Evolutionary conservation across 805 yeast genomes (phyloP), one percentile per base, ranked within the genome.

Genomic region (Candida jianshihensis): DNA sequence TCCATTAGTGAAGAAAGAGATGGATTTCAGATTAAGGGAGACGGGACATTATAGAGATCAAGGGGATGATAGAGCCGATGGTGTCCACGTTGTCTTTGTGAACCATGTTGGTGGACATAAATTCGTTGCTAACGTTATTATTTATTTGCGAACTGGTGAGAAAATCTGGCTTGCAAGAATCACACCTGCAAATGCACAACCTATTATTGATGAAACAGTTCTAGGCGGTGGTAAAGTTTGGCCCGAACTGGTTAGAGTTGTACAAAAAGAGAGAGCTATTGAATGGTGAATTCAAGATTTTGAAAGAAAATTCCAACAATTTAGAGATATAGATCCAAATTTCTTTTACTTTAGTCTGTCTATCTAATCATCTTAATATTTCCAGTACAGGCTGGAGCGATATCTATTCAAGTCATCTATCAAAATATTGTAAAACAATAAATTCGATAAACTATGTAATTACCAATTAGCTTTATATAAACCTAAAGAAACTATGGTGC

Each of bases 91-190:
- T 3, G 65, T 71, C 2, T 88, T 57, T 48, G 72, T 83, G 21
- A 88, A 85, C 51, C 98, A 90, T 57, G 83, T 90, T 19, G 98
- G 98, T 6, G 97, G 97, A 5, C 98, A 90, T 61, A 92, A 92
- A 58, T 92, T 68, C 59, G 87, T 92, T 1, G 97, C 97, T 3
- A 90, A 90, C 56, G 83, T 86, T 4, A 69, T 87, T 35, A 73
- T 90, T 13, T 88, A 87, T 54, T 61, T 78, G 44, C 77, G 71
- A 44, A 50, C 73, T 10, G 94, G 92, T 6, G 83, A 84, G 46
- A 78, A 80, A 39, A 73, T 88, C 20, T 88, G 97, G 97, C 64
- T 86, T 53, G 98, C 95, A 1, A 70, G 90, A 42, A 81, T 94
- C 37, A 68, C 74, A 4, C 97, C 97, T 4, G 67, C 69, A 35